Evolutionary conservation across 495 filamentous ascomycete genomes (phyloP), one percentile per base, ranked within the genome.

Genomic region (Tetracladium setigerum): DNA sequence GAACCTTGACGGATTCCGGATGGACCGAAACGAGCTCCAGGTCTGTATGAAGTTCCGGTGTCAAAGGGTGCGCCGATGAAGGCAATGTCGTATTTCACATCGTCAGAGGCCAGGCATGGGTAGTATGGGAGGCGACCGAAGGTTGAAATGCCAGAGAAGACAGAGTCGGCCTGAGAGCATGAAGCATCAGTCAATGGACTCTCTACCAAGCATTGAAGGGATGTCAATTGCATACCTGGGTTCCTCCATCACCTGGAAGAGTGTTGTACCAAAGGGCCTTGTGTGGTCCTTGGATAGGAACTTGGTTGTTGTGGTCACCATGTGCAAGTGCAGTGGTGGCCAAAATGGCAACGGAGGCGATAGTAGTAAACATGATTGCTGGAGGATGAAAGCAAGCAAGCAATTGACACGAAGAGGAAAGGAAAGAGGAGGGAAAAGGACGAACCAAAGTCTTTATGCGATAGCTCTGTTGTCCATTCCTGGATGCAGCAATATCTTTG

Each of bases 1-100:
- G 79, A 85, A 67, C 86, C 86, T 74, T 88, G 78, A 62, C 88
- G 75, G 57, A 92, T 92, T 19, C 83, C 85, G 41, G 73, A 79
- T 10, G 88, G 88, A 1, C 88, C 88, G 54, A 89, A 95, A 30
- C 88, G 76, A 30, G 87, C 87, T 41, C 88, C 88, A 5, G 88
- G 87, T 50, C 88, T 67, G 63, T 88, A 88, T 1, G 83, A 86
- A 37, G 84, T 87, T 24, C 83, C 83, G 6, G 73, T 77, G 43
- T 77, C 73, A 46, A 75, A 74, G 7, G 73, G 73, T 8, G 73
- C 73, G 19, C 57, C 86, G 22, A 94, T 58, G 61, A 94, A 86
- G 19, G 87, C 87, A 63, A 92, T 90, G 49, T 94, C 87, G 56
- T 81, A 92, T 56, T 70, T 78, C 1, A 57, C 56, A 14, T 76